Evolutionary conservation across 2,329 filamentous ascomycete species (phyloP).

Genomic region (Tolypocladium cylindrosporum): DNA sequence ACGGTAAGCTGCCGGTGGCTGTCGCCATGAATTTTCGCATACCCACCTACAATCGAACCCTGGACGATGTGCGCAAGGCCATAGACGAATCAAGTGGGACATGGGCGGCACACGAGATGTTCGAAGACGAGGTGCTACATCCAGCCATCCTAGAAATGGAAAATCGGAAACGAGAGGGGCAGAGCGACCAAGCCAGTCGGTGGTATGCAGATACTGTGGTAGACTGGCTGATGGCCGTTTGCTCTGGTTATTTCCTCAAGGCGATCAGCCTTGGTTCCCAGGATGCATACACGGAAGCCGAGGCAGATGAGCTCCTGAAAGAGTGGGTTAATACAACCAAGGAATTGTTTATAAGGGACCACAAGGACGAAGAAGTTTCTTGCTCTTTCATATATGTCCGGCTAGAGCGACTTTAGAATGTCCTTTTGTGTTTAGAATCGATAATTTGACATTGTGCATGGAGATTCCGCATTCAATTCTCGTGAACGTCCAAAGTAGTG

Average conservation of each 20-base stretch:
- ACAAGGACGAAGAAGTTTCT: not conserved
- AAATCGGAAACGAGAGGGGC: not conserved
- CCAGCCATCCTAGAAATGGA: not conserved
- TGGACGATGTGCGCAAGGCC: not conserved
- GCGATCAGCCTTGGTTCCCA: not conserved
- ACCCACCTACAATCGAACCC: not conserved
- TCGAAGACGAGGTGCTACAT: not conserved
- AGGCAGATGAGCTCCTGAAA: not conserved
- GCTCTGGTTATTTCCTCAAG: not conserved
- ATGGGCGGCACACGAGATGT: not conserved
- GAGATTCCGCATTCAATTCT: not conserved
- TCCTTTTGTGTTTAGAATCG: no score
- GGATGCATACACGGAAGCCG: not conserved
- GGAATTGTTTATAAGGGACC: not conserved
- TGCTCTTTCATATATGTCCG: not conserved
- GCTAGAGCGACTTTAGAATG: not conserved
- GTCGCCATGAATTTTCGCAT: not conserved
- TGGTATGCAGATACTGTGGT: not conserved
- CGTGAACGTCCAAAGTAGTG: no score
- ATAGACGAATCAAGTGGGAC: not conserved
- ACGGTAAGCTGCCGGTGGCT: not conserved
- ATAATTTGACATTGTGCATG: not conserved
- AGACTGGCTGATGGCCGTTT: conserved; percentile 1
- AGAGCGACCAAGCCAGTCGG: not conserved
- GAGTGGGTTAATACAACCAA: not conserved